Percentiles rank a stretch among this genome's conserved stretches.
phyloP scores from a whole-genome alignment of 371 early-diverging fungal genomes.

The Rhizopus sp. region DNA sequence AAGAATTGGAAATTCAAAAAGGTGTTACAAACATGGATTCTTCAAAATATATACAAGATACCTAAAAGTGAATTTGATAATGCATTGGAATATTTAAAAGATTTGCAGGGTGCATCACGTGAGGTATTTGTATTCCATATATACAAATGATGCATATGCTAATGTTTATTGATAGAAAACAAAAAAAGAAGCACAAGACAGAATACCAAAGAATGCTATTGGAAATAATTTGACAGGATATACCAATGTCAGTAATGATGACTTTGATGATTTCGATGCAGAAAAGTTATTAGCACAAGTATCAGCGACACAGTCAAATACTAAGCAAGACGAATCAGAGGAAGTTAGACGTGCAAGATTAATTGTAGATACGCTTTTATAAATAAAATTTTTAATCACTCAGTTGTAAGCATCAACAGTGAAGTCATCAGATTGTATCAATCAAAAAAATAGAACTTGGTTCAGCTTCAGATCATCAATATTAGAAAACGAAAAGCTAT shows the following conservation, averaged over 20 bases:
- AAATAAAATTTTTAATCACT: too few relatives aligned
- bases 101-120: conserved; percentile 32
- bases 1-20: conserved; percentile 66
- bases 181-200: conserved; percentile 33
- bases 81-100: conserved; percentile 27
- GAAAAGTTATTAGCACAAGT: conserved; percentile 40
- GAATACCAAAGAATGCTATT: conserved; percentile 15
- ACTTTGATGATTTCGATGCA: conserved; percentile 48
- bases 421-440: too few relatives aligned
- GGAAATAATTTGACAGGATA: conserved; percentile 28
- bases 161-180: conserved; percentile 33
- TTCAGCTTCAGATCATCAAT: too few relatives aligned
- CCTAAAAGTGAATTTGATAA: conserved; percentile 26
- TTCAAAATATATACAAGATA: conserved; percentile 54
- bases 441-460: too few relatives aligned
- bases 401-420: too few relatives aligned
- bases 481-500: too few relatives aligned
- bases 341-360: conserved; percentile 33
- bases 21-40: conserved; percentile 62
- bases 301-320: conserved; percentile 7
- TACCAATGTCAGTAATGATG: conserved; percentile 23
- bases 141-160: conserved; percentile 29
- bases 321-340: conserved; percentile 21
- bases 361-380: conserved; percentile 23
- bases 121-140: conserved; percentile 13